Evolutionary conservation across 208 protist genomes (phyloP).

Genomic region (Crithidia expoeki): DNA sequence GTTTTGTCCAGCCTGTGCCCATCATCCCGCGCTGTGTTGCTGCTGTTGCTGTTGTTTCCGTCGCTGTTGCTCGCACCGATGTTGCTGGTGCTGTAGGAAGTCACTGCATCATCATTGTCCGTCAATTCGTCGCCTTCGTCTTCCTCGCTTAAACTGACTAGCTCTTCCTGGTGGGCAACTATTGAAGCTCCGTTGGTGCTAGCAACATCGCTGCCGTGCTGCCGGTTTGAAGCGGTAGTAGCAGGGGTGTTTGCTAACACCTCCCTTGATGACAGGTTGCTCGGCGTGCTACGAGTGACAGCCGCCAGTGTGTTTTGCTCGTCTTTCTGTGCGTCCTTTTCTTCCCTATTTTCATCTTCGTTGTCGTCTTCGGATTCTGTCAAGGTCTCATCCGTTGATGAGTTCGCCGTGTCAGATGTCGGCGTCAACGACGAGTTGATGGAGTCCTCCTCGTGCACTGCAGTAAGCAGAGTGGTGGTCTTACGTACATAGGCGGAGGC

Average conservation of each 20-base stretch:
- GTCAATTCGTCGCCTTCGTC: background rate
- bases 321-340: background rate
- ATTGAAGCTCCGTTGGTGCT: background rate
- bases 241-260: background rate
- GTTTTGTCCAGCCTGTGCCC: conserved; percentile 7
- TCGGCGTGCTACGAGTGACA: background rate
- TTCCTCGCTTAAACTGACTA: background rate
- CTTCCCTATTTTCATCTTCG: background rate
- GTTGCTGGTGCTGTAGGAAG: conserved; percentile 9
- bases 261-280: background rate
- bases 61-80: background rate
- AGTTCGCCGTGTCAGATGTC: conserved; percentile 4
- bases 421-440: background rate
- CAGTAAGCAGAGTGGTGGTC: background rate
- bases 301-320: background rate
- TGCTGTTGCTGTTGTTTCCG: background rate
- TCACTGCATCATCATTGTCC: background rate
- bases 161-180: background rate
- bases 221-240: background rate
- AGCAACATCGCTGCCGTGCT: background rate
- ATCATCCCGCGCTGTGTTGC: conserved; percentile 12
- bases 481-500: background rate
- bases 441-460: background rate
- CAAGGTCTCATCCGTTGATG: background rate
- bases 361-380: conserved; percentile 1